A percentile compares a stretch with the other conserved stretches of the same genome.
These are phyloP conservation scores for Cryphonectria carpinicola DNA, from an alignment of 2,329 filamentous ascomycete genomes.

Conservation along the genomic window DNA sequence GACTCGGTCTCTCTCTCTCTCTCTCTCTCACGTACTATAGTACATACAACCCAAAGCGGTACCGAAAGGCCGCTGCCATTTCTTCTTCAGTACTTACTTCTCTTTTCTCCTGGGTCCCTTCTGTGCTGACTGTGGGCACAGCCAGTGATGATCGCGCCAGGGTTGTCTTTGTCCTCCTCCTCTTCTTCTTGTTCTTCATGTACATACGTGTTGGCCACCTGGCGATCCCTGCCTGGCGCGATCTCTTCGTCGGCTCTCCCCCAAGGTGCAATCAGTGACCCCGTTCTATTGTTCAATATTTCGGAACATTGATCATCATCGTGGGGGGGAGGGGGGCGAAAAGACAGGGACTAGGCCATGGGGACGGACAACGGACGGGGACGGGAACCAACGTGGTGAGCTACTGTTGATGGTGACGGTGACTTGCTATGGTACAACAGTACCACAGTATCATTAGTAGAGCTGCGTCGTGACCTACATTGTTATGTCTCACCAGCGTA, in stretches of 20 bases:
- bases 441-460: neutral
- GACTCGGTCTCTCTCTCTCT: neutral
- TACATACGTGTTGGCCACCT: neutral
- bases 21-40: neutral
- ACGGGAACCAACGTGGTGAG: neutral
- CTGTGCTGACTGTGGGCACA: neutral
- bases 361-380: too few relatives aligned
- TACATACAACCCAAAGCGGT: neutral
- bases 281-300: neutral
- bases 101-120: neutral
- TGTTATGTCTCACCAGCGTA: neutral
- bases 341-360: neutral
- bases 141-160: neutral
- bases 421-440: neutral
- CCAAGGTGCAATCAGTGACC: neutral
- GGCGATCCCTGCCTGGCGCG: neutral
- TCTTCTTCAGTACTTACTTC: neutral
- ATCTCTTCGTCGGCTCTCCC: neutral
- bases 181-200: neutral
- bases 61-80: slow-evolving; percentile 19
- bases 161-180: neutral
- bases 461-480: neutral
- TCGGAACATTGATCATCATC: neutral
- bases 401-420: neutral
- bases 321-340: neutral